Conservation (phyloP, 176 grass and related monocot genomes). For the Bothriochloa decipiens region DNA sequence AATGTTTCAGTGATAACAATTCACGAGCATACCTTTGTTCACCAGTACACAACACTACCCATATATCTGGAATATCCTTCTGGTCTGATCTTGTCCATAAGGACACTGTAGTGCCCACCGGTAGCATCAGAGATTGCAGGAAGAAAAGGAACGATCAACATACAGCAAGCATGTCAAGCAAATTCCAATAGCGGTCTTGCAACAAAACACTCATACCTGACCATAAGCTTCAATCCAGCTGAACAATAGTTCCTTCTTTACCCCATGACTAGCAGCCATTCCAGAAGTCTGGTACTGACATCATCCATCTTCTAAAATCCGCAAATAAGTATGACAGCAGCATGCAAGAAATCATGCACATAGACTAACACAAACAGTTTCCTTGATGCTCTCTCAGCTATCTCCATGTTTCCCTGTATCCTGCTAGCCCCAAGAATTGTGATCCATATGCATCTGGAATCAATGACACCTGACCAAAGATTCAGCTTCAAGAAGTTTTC, state of each 20-base stretch:
- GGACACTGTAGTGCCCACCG: not conserved
- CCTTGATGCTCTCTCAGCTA: constrained; percentile 47
- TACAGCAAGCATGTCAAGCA: not conserved
- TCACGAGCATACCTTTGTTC: constrained; percentile 6
- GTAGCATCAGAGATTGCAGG: constrained; percentile 16
- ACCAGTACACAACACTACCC: not conserved
- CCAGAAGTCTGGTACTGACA: constrained; percentile 36
- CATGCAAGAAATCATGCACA: constrained; percentile 40
- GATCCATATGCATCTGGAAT: constrained; percentile 42
- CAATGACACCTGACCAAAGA: constrained; percentile 38
- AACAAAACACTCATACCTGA: constrained; percentile 45
- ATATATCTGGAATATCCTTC: constrained; percentile 11
- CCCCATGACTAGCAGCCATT: constrained; percentile 26
- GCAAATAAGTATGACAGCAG: constrained; percentile 46
- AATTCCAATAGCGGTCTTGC: constrained; percentile 40
- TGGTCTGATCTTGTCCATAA: not conserved
- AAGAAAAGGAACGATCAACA: constrained; percentile 9
- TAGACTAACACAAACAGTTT: constrained; percentile 47
- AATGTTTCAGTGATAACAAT: not conserved
- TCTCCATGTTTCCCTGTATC: constrained; percentile 43
- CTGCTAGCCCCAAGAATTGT: constrained; percentile 45
- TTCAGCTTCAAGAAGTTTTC: constrained; percentile 47
- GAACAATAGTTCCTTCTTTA: constrained; percentile 56
- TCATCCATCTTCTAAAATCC: constrained; percentile 32
- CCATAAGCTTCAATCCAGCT: constrained; percentile 50